Conservation (phyloP, 768 basidiomycete species). For the Russula sp. region DNA sequence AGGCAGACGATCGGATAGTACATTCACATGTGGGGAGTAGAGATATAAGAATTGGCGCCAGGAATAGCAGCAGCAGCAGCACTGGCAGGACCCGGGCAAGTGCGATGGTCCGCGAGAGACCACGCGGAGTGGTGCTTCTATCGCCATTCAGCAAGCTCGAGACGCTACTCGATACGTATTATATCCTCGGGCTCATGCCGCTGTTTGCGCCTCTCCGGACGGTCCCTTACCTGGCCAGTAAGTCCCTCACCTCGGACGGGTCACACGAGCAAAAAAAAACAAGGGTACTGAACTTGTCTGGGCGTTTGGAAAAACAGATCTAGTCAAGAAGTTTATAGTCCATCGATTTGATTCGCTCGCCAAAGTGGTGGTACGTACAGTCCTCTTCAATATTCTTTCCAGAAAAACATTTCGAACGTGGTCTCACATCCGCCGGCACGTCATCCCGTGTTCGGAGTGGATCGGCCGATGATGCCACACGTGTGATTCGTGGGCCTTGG, state of each 20-base stretch:
- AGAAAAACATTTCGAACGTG: background rate
- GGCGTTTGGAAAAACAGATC: slow-evolving; percentile 30
- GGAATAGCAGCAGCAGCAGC: background rate
- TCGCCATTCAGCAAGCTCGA: slow-evolving; percentile 33
- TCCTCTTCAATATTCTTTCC: background rate
- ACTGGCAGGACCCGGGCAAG: background rate
- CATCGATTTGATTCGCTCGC: slow-evolving; percentile 60
- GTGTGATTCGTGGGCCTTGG: background rate
- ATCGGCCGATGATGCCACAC: slow-evolving; percentile 1
- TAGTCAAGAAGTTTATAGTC: slow-evolving; percentile 47
- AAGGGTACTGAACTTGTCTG: background rate
- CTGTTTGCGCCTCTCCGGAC: slow-evolving; percentile 60
- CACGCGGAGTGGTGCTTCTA: slow-evolving; percentile 36
- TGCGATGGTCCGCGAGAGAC: slow-evolving; percentile 26
- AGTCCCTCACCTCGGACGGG: slow-evolving; percentile 26
- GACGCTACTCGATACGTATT: slow-evolving; percentile 59
- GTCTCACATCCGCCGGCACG: background rate
- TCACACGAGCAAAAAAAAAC: background rate
- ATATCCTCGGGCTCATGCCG: slow-evolving; percentile 58
- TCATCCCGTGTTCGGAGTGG: background rate
- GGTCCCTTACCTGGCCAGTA: slow-evolving; percentile 57
- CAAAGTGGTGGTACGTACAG: slow-evolving; percentile 45
- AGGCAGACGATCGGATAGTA: slow-evolving; percentile 22
- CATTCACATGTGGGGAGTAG: background rate
- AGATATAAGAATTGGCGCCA: background rate